A percentile compares a stretch with the other conserved stretches of the same genome.
Evolutionary conservation across 495 filamentous ascomycete genomes (phyloP).

Genomic region (Hyaloscypha hepaticicola): DNA sequence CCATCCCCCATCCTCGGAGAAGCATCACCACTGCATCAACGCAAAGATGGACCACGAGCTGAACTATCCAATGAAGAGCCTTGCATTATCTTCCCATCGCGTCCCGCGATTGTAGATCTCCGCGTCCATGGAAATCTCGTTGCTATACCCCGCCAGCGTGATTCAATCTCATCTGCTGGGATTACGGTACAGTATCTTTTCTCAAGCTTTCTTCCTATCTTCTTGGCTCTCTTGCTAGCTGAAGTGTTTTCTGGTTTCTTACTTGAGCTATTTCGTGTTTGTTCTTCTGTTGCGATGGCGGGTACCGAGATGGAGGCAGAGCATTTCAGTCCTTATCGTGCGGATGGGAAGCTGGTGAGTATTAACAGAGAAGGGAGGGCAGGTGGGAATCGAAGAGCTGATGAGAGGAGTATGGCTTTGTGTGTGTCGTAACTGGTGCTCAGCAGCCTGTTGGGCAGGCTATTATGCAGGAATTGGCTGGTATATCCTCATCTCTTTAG

Average conservation of each 20-base stretch:
- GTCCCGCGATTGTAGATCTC: conserved; percentile 21
- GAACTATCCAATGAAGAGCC: conserved; percentile 3
- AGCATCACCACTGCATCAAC: neutral
- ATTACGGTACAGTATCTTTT: conserved; percentile 5
- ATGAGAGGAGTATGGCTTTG: conserved; percentile 53
- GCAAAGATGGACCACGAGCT: neutral
- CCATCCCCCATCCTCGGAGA: conserved; percentile 10
- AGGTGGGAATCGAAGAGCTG: conserved; percentile 1
- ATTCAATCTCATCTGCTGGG: neutral
- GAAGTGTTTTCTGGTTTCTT: neutral
- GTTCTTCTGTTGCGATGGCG: neutral
- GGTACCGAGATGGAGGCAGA: conserved; percentile 23
- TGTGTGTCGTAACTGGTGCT: conserved; percentile 61
- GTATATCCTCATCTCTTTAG: conserved; percentile 32
- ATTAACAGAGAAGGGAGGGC: neutral
- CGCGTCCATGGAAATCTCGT: neutral
- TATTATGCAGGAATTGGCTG: conserved; percentile 56
- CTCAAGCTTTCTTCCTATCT: neutral
- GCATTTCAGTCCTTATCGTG: conserved; percentile 57
- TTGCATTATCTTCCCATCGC: conserved; percentile 1
- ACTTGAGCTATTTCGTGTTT: neutral
- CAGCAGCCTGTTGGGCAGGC: conserved; percentile 57
- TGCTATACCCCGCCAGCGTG: too few species aligned
- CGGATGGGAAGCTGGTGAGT: conserved; percentile 59
- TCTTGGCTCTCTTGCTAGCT: too few species aligned